Evolutionary conservation across 306 rosid genomes (phyloP).

Genomic region (Adenanthera pavonina): DNA sequence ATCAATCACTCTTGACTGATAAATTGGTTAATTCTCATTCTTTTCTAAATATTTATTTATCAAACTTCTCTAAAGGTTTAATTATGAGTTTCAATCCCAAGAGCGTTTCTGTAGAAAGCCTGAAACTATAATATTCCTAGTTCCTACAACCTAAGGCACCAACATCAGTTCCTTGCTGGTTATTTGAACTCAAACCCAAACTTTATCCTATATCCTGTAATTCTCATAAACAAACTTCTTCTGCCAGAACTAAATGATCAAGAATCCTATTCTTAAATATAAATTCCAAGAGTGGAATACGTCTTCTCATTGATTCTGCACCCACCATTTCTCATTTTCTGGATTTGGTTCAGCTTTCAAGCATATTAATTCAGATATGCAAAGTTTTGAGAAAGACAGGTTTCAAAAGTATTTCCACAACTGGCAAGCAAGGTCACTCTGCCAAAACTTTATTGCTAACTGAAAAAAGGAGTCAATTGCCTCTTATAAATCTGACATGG

Average conservation of each 20-base stretch:
- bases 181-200: background rate
- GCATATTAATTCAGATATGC: background rate
- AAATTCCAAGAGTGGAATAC: slow-evolving; percentile 2
- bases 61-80: background rate
- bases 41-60: background rate
- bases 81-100: background rate
- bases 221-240: slow-evolving; percentile 1
- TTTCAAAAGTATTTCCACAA: background rate
- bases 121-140: background rate
- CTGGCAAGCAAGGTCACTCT: background rate
- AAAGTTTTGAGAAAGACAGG: background rate
- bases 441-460: background rate
- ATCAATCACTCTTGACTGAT: background rate
- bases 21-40: background rate
- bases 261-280: slow-evolving; percentile 2
- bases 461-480: slow-evolving; percentile 11
- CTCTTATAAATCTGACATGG: background rate
- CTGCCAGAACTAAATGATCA: background rate
- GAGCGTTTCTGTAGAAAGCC: background rate
- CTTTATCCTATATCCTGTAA: background rate
- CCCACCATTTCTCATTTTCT: background rate
- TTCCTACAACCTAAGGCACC: background rate
- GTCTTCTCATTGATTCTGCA: background rate
- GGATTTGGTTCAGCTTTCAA: slow-evolving; percentile 24
- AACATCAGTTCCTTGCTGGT: background rate